Percentiles rank a stretch among this genome's conserved stretches.
Evolutionary conservation across 768 basidiomycete species (phyloP).

Genomic region (Tricholoma matsutake): DNA sequence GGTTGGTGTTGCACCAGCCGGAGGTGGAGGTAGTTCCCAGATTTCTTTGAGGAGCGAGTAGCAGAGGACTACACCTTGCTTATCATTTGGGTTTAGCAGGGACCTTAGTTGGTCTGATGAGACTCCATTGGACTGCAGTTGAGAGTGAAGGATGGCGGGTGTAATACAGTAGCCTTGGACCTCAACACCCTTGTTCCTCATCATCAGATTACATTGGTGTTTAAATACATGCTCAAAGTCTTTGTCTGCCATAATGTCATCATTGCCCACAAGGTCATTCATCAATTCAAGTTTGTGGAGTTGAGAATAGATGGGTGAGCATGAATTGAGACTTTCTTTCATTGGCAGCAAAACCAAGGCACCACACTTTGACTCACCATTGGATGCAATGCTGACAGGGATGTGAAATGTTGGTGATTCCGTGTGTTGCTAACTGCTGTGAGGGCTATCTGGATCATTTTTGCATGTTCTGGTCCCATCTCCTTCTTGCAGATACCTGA

Average conservation of each 20-base stretch:
- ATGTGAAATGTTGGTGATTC: too few relatives aligned
- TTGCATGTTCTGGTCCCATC: too few relatives aligned
- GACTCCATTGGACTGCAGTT: conserved; percentile 15
- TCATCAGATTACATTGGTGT: conserved; percentile 19
- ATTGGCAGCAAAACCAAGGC: conserved; percentile 10
- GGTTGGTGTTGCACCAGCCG: conserved; percentile 8
- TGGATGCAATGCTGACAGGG: too few relatives aligned
- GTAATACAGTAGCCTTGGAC: not conserved
- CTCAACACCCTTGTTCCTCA: conserved; percentile 20
- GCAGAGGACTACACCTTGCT: conserved; percentile 29
- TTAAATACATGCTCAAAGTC: conserved; percentile 32
- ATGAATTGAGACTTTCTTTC: not conserved
- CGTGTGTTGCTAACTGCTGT: too few relatives aligned
- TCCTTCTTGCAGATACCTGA: conserved; percentile 19
- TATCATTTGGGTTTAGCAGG: conserved; percentile 26
- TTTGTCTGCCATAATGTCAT: conserved; percentile 30
- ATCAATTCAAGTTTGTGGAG: conserved; percentile 17
- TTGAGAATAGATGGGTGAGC: conserved; percentile 16
- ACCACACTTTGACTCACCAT: conserved; percentile 14
- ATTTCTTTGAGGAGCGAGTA: conserved; percentile 22
- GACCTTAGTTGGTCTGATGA: conserved; percentile 16
- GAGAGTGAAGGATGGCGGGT: conserved; percentile 3
- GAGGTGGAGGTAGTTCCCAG: conserved; percentile 22
- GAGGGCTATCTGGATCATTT: too few relatives aligned
- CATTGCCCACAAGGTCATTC: conserved; percentile 25